Evolutionary conservation across 352 stramenopile species (phyloP).

Genomic region (Elongisporangium undulatum): DNA sequence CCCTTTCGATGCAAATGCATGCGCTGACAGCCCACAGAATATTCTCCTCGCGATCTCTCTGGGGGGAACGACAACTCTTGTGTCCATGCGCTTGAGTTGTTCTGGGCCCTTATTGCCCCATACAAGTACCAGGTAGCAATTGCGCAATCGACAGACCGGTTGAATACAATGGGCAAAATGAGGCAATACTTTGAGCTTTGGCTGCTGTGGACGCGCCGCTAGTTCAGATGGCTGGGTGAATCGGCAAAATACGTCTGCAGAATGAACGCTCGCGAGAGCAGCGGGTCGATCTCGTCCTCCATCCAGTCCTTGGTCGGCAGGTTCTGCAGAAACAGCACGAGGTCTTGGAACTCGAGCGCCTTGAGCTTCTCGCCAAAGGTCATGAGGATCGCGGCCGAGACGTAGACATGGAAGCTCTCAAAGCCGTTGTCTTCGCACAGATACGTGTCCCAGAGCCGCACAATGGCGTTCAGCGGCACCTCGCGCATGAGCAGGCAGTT

Average conservation of each 20-base stretch:
- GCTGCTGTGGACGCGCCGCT: not conserved
- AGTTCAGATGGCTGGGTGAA: slow-evolving; percentile 72
- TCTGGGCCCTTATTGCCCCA: not conserved
- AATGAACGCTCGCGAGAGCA: slow-evolving; percentile 97
- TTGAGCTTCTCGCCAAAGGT: slow-evolving; percentile 95
- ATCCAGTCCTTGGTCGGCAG: slow-evolving; percentile 96
- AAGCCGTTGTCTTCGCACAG: slow-evolving; percentile 98
- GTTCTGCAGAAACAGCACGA: slow-evolving; percentile 96
- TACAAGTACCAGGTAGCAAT: not conserved
- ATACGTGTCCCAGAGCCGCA: slow-evolving; percentile 99
- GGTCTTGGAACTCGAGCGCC: slow-evolving; percentile 96
- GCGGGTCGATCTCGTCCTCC: slow-evolving; percentile 97
- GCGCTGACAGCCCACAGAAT: not conserved
- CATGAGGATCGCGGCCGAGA: slow-evolving; percentile 98
- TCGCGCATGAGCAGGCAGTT: slow-evolving; percentile 99
- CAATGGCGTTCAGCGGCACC: slow-evolving; percentile 92
- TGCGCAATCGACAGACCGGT: not conserved
- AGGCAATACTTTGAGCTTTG: not conserved
- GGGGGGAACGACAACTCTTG: not conserved
- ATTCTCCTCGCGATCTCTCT: not conserved
- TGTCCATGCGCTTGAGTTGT: not conserved
- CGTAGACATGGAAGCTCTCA: slow-evolving; percentile 99
- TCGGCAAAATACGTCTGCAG: slow-evolving; percentile 90
- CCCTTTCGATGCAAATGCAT: not conserved
- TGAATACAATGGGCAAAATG: not conserved